Percentiles rank a stretch among this genome's conserved stretches.
Conservation (phyloP, 768 basidiomycete genomes). For the Collybia mongolica region DNA sequence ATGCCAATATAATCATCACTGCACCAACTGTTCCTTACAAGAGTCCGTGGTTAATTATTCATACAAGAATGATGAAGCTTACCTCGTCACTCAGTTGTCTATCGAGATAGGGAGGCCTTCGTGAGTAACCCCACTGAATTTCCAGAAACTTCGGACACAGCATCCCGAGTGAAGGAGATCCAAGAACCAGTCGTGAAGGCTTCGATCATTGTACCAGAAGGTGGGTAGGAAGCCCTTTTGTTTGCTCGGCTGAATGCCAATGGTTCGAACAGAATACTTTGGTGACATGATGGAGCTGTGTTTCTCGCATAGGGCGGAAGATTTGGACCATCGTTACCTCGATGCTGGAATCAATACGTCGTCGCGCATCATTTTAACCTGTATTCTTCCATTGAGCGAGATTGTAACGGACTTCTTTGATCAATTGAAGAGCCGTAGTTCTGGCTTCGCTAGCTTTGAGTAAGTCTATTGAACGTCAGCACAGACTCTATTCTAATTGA, state of each 20-base stretch:
- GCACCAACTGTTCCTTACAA: constrained; percentile 96
- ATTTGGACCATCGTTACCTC: constrained; percentile 82
- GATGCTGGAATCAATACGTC: constrained; percentile 54
- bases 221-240: constrained; percentile 33
- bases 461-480: constrained; percentile 32
- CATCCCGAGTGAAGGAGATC: constrained; percentile 65
- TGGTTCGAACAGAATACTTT: constrained; percentile 65
- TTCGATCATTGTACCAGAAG: constrained; percentile 92
- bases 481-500: neutral
- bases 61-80: constrained; percentile 2
- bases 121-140: constrained; percentile 97
- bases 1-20: constrained; percentile 92
- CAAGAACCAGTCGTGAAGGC: constrained; percentile 94
- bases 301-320: constrained; percentile 78
- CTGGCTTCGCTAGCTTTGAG: constrained; percentile 92
- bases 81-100: constrained; percentile 56
- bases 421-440: constrained; percentile 88
- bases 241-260: neutral
- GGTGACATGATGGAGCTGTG: constrained; percentile 97
- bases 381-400: constrained; percentile 84
- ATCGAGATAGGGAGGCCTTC: constrained; percentile 56
- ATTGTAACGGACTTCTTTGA: constrained; percentile 97
- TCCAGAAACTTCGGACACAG: constrained; percentile 73
- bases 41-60: constrained; percentile 38
- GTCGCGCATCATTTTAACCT: constrained; percentile 77